phyloP scores from a whole-genome alignment of 1,139 yeast species.

The Taphrina flavorubra region DNA sequence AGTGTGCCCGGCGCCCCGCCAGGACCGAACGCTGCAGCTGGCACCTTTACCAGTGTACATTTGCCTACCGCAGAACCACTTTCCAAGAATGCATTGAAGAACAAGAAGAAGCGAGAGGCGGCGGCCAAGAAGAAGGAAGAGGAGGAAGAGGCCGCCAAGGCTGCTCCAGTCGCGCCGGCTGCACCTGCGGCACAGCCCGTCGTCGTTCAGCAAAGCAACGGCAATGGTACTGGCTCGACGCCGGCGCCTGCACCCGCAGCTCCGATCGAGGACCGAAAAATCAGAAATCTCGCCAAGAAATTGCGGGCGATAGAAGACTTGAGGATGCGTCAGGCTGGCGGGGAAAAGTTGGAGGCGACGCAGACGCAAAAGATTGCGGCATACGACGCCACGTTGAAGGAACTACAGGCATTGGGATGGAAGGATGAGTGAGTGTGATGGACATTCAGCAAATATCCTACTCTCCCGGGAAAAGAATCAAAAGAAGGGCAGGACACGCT shows the following conservation, averaged over 20 bases:
- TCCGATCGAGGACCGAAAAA: constrained; percentile 70
- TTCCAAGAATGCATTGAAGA: constrained; percentile 71
- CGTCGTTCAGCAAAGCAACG: background rate
- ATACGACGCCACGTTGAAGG: constrained; percentile 56
- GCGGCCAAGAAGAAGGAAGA: constrained; percentile 56
- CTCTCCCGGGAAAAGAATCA: too few species aligned
- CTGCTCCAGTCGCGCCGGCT: constrained; percentile 38
- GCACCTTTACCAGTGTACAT: constrained; percentile 51
- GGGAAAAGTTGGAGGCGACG: constrained; percentile 88
- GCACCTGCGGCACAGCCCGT: background rate
- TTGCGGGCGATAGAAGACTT: constrained; percentile 90
- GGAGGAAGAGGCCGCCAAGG: constrained; percentile 47
- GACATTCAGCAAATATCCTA: too few species aligned
- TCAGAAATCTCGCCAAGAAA: constrained; percentile 86
- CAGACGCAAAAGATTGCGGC: constrained; percentile 88
- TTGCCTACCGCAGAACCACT: constrained; percentile 49
- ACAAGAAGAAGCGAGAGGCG: constrained; percentile 79
- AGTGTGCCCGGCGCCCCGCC: constrained; percentile 44
- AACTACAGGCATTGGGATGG: constrained; percentile 46
- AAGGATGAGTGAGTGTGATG: constrained; percentile 37
- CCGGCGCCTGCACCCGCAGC: constrained; percentile 41
- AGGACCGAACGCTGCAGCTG: constrained; percentile 44
- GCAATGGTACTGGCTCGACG: background rate
- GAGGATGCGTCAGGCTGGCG: constrained; percentile 80
- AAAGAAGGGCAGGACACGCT: too few species aligned